These are phyloP conservation scores for Penicillium hesseltinei DNA, from an alignment of 2,329 filamentous ascomycete species.

Conservation along the genomic window DNA sequence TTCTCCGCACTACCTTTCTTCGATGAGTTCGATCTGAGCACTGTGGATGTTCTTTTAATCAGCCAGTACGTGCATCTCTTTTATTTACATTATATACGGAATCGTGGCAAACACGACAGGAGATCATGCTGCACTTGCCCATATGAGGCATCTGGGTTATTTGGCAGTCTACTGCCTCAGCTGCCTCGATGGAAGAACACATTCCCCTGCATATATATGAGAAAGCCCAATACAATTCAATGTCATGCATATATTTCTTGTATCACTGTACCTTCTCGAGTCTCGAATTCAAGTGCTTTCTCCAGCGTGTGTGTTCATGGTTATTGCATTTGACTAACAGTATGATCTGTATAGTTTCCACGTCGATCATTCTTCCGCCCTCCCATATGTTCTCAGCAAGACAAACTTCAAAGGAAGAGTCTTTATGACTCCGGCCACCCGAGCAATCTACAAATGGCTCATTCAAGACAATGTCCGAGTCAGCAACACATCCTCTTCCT, in stretches of 20 bases:
- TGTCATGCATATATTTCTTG: constrained; percentile 13
- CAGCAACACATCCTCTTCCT: constrained; percentile 64
- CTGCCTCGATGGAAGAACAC: not conserved
- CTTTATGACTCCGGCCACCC: constrained; percentile 99
- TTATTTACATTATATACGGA: not conserved
- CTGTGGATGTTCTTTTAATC: constrained; percentile 92
- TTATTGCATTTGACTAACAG: constrained; percentile 28
- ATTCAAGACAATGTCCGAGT: constrained; percentile 96
- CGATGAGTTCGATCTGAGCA: constrained; percentile 96
- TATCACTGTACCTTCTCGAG: constrained; percentile 7
- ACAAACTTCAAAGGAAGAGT: constrained; percentile 96
- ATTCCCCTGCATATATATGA: constrained; percentile 35
- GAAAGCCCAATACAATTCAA: constrained; percentile 35
- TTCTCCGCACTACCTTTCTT: constrained; percentile 93
- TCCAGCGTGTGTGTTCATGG: not conserved
- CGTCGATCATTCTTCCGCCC: constrained; percentile 95
- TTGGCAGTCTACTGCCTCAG: constrained; percentile 5
- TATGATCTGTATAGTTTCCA: constrained; percentile 70
- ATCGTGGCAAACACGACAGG: not conserved
- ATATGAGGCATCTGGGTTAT: not conserved
- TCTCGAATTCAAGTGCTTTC: not conserved
- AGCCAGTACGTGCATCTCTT: constrained; percentile 77
- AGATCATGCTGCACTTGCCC: not conserved
- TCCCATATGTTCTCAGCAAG: constrained; percentile 95
- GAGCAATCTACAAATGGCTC: constrained; percentile 99